phyloP scores from a whole-genome alignment of 2,329 filamentous ascomycete genomes.

The Diaporthe citri region DNA sequence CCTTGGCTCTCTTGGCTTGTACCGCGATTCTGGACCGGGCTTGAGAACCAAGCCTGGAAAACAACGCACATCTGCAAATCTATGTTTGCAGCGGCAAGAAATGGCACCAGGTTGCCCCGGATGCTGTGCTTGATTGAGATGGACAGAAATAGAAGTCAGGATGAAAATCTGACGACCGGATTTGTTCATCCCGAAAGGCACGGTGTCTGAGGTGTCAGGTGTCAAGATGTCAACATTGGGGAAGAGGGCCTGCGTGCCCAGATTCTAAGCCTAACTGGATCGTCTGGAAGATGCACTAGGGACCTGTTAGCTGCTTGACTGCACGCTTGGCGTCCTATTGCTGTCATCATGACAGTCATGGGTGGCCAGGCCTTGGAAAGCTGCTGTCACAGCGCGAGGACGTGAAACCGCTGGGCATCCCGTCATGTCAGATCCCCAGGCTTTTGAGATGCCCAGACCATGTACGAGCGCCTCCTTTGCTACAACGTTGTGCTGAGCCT shows the following conservation, averaged over 20 bases:
- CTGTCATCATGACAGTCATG: constrained; percentile 3
- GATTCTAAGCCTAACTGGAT: constrained; percentile 5
- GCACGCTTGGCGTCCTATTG: constrained; percentile 2
- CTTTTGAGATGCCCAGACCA: constrained; percentile 14
- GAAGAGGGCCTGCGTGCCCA: neutral
- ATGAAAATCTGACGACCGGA: constrained; percentile 26
- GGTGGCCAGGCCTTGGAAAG: neutral
- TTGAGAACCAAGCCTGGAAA: neutral
- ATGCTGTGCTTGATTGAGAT: neutral
- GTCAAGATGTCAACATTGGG: constrained; percentile 17
- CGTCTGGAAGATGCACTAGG: constrained; percentile 19
- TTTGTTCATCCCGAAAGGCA: constrained; percentile 29
- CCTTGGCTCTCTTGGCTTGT: neutral
- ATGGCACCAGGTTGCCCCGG: constrained; percentile 6
- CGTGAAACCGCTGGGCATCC: constrained; percentile 29
- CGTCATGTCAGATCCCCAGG: constrained; percentile 21
- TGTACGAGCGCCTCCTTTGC: neutral
- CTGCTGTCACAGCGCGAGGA: constrained; percentile 25
- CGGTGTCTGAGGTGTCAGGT: constrained; percentile 10
- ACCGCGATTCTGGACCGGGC: neutral
- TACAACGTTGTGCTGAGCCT: neutral
- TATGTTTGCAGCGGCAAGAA: neutral
- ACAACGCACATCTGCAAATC: constrained; percentile 7
- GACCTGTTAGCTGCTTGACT: constrained; percentile 9
- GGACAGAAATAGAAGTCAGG: constrained; percentile 23